A percentile compares a stretch with the other conserved stretches of the same genome.
phyloP scores from a whole-genome alignment of 768 basidiomycete genomes.

The Scleroderma bovista region DNA sequence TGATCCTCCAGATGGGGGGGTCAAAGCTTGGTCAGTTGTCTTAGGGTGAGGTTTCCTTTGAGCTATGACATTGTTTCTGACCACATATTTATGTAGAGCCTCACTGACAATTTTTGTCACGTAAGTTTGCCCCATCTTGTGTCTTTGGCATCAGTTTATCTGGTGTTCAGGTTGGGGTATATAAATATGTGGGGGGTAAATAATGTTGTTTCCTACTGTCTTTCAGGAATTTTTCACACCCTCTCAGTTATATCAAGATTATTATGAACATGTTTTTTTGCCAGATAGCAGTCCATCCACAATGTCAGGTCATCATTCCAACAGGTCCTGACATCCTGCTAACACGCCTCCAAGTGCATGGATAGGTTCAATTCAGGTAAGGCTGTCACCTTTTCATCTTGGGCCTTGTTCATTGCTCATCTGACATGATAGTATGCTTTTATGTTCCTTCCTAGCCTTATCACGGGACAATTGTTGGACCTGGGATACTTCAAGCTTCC shows the following conservation, averaged over 20 bases:
- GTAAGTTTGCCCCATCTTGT: constrained; percentile 17
- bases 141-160: background rate
- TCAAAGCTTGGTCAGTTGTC: constrained; percentile 28
- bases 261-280: constrained; percentile 57
- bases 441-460: constrained; percentile 54
- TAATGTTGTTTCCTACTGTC: background rate
- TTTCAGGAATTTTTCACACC: background rate
- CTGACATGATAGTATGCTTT: constrained; percentile 48
- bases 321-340: background rate
- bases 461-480: constrained; percentile 69
- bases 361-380: constrained; percentile 74
- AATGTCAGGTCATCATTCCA: constrained; percentile 43
- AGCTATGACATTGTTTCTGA: constrained; percentile 1
- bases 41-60: constrained; percentile 15
- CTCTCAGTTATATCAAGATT: constrained; percentile 62
- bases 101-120: too few species aligned
- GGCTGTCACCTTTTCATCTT: constrained; percentile 1
- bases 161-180: constrained; percentile 48
- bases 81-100: constrained; percentile 5
- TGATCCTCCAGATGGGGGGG: too few species aligned
- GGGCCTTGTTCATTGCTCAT: background rate
- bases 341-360: constrained; percentile 49
- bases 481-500: constrained; percentile 58
- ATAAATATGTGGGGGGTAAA: constrained; percentile 72
- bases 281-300: constrained; percentile 58